These are phyloP conservation scores for Phytopythium vexans DNA, from an alignment of 352 stramenopile genomes.

Conservation along the genomic window DNA sequence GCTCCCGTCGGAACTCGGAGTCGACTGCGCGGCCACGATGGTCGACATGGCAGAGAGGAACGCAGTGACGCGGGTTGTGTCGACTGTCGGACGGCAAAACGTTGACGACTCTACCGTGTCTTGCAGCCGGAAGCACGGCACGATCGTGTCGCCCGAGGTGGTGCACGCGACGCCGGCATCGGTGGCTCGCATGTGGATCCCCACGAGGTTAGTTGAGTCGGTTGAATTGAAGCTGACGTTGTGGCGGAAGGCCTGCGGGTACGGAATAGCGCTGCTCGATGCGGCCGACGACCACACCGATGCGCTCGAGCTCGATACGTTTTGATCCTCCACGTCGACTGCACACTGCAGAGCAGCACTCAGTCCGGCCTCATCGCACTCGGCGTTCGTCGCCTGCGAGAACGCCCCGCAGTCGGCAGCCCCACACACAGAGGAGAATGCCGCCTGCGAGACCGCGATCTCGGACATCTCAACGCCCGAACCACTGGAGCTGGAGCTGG, in stretches of 20 bases:
- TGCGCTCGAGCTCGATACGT: slow-evolving; percentile 9
- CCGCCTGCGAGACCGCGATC: slow-evolving; percentile 20
- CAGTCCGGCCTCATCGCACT: slow-evolving; percentile 18
- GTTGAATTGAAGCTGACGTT: slow-evolving; percentile 13
- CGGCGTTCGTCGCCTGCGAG: slow-evolving; percentile 26
- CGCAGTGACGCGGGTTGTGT: slow-evolving; percentile 14
- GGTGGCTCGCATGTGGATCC: slow-evolving; percentile 39
- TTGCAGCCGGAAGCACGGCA: slow-evolving; percentile 32
- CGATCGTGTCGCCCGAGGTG: slow-evolving; percentile 33
- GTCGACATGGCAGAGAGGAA: slow-evolving; percentile 20
- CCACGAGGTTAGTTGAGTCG: slow-evolving; percentile 14
- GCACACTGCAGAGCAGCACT: slow-evolving; percentile 24
- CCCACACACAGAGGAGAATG: slow-evolving; percentile 20
- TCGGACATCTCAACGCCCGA: slow-evolving; percentile 24
- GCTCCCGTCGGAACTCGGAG: slow-evolving; percentile 3
- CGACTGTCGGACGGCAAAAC: slow-evolving; percentile 38
- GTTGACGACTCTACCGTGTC: slow-evolving; percentile 3
- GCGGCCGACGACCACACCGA: slow-evolving; percentile 40
- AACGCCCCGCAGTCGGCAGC: slow-evolving; percentile 26
- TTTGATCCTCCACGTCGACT: slow-evolving; percentile 12
- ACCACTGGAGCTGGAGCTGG: slow-evolving; percentile 9
- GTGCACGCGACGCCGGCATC: slow-evolving; percentile 15
- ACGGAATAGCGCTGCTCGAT: slow-evolving; percentile 24
- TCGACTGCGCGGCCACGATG: slow-evolving; percentile 11
- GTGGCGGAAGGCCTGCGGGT: slow-evolving; percentile 36